These are phyloP conservation scores for Passalora sequoiae DNA, from an alignment of 2,329 filamentous ascomycete genomes.

Conservation along the genomic window DNA sequence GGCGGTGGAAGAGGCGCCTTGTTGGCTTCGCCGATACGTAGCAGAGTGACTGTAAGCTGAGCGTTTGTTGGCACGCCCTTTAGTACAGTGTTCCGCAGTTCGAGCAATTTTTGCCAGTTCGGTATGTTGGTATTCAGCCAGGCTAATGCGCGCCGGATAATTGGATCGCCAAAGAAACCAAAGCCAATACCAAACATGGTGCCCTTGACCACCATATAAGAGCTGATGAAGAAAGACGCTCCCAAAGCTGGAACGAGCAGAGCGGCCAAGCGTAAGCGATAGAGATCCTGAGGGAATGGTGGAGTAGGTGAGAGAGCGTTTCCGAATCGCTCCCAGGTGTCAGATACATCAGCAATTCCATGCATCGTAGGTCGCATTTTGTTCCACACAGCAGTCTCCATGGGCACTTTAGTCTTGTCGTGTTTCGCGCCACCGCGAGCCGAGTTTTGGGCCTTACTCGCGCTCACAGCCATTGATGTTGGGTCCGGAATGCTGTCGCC, in stretches of 20 bases:
- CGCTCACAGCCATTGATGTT: slow-evolving; percentile 50
- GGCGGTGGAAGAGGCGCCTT: slow-evolving; percentile 68
- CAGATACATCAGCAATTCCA: slow-evolving; percentile 53
- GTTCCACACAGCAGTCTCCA: slow-evolving; percentile 71
- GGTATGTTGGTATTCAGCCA: slow-evolving; percentile 60
- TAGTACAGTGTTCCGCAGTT: slow-evolving; percentile 69
- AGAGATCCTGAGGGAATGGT: slow-evolving; percentile 43
- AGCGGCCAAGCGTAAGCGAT: slow-evolving; percentile 43
- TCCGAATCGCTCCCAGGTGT: slow-evolving; percentile 59
- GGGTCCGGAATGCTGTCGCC: slow-evolving; percentile 58
- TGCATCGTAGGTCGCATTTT: slow-evolving; percentile 72
- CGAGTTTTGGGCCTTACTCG: slow-evolving; percentile 51
- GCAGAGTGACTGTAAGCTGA: slow-evolving; percentile 72
- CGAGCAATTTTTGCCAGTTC: slow-evolving; percentile 68
- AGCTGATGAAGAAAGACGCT: slow-evolving; percentile 42
- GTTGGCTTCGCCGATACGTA: slow-evolving; percentile 76
- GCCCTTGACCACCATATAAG: slow-evolving; percentile 56
- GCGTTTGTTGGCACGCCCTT: slow-evolving; percentile 82
- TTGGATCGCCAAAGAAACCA: slow-evolving; percentile 72
- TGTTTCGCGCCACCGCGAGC: slow-evolving; percentile 52
- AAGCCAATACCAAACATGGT: slow-evolving; percentile 65
- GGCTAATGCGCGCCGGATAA: slow-evolving; percentile 57
- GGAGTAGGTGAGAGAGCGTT: slow-evolving; percentile 50
- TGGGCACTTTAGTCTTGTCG: slow-evolving; percentile 73
- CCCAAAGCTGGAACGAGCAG: slow-evolving; percentile 42